A percentile compares a stretch with the other conserved stretches of the same genome.
These are phyloP conservation scores for Pseudopithomyces chartarum DNA, from an alignment of 2,329 filamentous ascomycete genomes.

Conservation along the genomic window DNA sequence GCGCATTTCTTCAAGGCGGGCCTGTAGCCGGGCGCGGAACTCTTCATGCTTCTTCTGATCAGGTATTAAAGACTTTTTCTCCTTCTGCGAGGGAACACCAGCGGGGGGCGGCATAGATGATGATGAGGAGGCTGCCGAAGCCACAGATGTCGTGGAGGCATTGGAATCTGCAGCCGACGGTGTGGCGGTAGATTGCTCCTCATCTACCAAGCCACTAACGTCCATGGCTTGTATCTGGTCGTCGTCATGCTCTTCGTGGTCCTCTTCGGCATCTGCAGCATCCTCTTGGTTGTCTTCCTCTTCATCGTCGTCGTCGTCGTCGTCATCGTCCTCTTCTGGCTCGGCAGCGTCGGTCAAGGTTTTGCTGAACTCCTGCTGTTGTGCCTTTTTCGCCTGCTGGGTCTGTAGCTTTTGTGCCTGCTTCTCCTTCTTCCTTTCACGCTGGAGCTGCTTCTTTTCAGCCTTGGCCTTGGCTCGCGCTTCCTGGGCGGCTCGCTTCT, in stretches of 20 bases:
- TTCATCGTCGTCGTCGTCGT: not conserved
- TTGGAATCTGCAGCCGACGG: slow-evolving; percentile 40
- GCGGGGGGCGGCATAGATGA: slow-evolving; percentile 51
- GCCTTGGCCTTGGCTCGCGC: slow-evolving; percentile 45
- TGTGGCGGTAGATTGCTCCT: slow-evolving; percentile 40
- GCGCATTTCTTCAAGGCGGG: slow-evolving; percentile 82
- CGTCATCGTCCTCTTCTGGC: slow-evolving; percentile 27
- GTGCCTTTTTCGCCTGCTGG: slow-evolving; percentile 34
- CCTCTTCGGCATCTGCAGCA: slow-evolving; percentile 25
- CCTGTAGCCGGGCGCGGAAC: slow-evolving; percentile 77
- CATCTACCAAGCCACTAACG: slow-evolving; percentile 44
- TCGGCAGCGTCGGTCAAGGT: slow-evolving; percentile 26
- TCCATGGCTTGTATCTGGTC: slow-evolving; percentile 42
- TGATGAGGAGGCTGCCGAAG: slow-evolving; percentile 52
- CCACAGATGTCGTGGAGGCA: slow-evolving; percentile 48
- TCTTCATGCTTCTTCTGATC: slow-evolving; percentile 66
- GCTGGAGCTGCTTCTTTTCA: slow-evolving; percentile 51
- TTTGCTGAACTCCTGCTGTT: slow-evolving; percentile 36
- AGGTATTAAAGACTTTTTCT: slow-evolving; percentile 37
- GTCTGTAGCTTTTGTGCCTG: slow-evolving; percentile 46
- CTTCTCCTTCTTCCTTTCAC: slow-evolving; percentile 54
- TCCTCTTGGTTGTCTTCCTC: slow-evolving; percentile 8
- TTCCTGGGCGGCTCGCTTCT: slow-evolving; percentile 49
- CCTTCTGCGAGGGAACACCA: slow-evolving; percentile 27
- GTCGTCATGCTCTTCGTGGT: slow-evolving; percentile 29